Evolutionary conservation across 352 stramenopile species (phyloP).

Genomic region (Lagenidium giganteum): DNA sequence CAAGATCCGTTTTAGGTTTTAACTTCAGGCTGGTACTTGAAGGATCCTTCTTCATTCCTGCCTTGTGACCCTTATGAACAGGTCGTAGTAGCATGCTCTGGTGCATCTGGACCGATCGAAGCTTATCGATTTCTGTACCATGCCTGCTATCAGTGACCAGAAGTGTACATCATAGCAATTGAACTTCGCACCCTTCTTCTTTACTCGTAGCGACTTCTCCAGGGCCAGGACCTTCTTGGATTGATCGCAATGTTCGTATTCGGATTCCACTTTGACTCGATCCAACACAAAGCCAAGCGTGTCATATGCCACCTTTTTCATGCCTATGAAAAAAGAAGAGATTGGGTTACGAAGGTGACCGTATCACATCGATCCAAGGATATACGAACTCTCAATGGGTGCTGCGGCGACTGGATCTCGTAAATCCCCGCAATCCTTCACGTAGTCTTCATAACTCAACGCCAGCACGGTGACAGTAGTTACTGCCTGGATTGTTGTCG

Average conservation of each 20-base stretch:
- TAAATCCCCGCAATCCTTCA: conserved; percentile 31
- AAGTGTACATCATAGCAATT: too few relatives aligned
- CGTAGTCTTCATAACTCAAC: conserved; percentile 13
- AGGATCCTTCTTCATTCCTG: too few relatives aligned
- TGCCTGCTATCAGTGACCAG: too few relatives aligned
- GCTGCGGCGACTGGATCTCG: conserved; percentile 23
- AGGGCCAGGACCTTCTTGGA: conserved; percentile 3
- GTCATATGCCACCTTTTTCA: conserved; percentile 43
- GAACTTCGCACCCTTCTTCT: conserved; percentile 3
- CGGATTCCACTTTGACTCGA: conserved; percentile 39
- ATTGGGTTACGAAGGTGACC: neutral
- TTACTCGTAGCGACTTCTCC: too few relatives aligned
- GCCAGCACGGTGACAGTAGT: conserved; percentile 16
- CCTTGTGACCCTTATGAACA: too few relatives aligned
- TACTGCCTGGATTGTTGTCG: conserved; percentile 16
- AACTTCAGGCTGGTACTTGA: too few relatives aligned
- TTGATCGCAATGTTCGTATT: conserved; percentile 34
- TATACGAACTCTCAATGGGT: conserved; percentile 19
- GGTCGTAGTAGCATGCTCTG: too few relatives aligned
- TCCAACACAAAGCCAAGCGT: conserved; percentile 47
- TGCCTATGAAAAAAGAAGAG: conserved; percentile 5
- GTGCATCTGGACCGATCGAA: too few relatives aligned
- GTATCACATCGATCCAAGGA: neutral
- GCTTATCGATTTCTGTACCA: too few relatives aligned
- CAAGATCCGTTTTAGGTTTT: too few relatives aligned